Conservation (phyloP, 805 yeast genomes). For the Candida stauntonica region DNA sequence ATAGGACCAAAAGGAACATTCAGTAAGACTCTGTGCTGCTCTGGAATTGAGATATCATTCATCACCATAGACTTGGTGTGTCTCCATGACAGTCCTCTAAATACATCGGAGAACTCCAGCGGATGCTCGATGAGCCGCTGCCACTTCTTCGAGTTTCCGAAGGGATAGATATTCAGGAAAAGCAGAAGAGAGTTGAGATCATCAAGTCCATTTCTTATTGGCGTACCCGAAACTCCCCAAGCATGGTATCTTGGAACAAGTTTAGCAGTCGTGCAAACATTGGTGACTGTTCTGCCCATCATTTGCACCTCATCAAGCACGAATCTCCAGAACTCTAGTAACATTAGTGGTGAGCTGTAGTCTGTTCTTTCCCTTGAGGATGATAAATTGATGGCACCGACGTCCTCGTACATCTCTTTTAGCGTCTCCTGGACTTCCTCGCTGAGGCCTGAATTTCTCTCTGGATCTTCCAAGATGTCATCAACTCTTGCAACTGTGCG, state of each 20-base stretch:
- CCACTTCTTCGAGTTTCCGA: slow-evolving; percentile 33
- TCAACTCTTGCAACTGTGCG: slow-evolving; percentile 2
- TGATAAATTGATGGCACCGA: slow-evolving; percentile 7
- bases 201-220: slow-evolving; percentile 59
- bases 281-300: slow-evolving; percentile 68
- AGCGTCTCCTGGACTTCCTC: slow-evolving; percentile 6
- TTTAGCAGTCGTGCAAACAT: slow-evolving; percentile 77
- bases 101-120: slow-evolving; percentile 45
- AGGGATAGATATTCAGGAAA: slow-evolving; percentile 67
- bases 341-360: slow-evolving; percentile 77
- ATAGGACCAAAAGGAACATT: slow-evolving; percentile 74
- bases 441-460: neutral
- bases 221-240: slow-evolving; percentile 98
- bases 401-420: slow-evolving; percentile 12
- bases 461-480: slow-evolving; percentile 1
- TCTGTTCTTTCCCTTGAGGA: slow-evolving; percentile 29
- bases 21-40: slow-evolving; percentile 66
- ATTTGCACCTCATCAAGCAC: slow-evolving; percentile 93
- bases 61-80: slow-evolving; percentile 85
- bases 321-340: slow-evolving; percentile 84
- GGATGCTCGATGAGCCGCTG: slow-evolving; percentile 8
- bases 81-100: slow-evolving; percentile 55
- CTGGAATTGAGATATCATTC: slow-evolving; percentile 72
- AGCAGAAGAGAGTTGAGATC: slow-evolving; percentile 71
- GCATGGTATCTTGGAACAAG: slow-evolving; percentile 81